Evolutionary conservation across 2,329 filamentous ascomycete genomes (phyloP).

Genomic region (Clonostachys rhizophaga): DNA sequence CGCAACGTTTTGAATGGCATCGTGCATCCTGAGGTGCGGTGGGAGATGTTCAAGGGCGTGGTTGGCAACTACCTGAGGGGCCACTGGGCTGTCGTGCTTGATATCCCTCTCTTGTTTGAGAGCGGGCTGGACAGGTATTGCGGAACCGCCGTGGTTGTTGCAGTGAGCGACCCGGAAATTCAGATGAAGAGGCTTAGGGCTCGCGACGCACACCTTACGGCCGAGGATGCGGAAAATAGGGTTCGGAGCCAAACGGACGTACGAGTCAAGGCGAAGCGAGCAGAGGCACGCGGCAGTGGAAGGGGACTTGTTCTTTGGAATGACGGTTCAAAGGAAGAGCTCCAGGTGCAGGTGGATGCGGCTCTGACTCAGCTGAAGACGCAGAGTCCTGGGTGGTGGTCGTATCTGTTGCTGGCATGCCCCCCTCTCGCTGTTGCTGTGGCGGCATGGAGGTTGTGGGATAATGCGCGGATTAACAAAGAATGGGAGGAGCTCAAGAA

Average conservation of each 20-base stretch:
- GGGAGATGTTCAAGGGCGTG: slow-evolving; percentile 74
- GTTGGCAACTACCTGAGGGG: slow-evolving; percentile 70
- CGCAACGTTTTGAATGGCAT: slow-evolving; percentile 79
- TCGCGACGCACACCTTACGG: slow-evolving; percentile 71
- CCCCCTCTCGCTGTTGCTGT: slow-evolving; percentile 70
- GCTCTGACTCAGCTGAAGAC: slow-evolving; percentile 60
- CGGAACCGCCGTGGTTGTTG: slow-evolving; percentile 82
- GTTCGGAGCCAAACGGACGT: slow-evolving; percentile 86
- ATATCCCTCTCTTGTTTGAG: slow-evolving; percentile 91
- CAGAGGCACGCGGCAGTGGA: slow-evolving; percentile 56
- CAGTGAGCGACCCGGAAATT: slow-evolving; percentile 70
- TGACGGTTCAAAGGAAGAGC: slow-evolving; percentile 67
- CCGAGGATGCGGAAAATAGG: slow-evolving; percentile 83
- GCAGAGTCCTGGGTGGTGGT: slow-evolving; percentile 78
- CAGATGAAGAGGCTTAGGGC: slow-evolving; percentile 77
- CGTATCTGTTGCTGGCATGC: slow-evolving; percentile 61
- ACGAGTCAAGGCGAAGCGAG: slow-evolving; percentile 73
- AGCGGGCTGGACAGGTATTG: slow-evolving; percentile 80
- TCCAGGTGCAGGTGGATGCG: slow-evolving; percentile 61
- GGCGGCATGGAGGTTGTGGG: slow-evolving; percentile 67
- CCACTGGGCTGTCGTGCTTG: slow-evolving; percentile 84
- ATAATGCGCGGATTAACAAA: slow-evolving; percentile 66
- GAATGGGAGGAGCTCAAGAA: slow-evolving; percentile 53
- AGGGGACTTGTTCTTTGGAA: slow-evolving; percentile 87
- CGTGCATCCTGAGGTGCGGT: slow-evolving; percentile 85